Conservation (phyloP, 1,139 yeast genomes). For the Zygotorulaspora mrakii region DNA sequence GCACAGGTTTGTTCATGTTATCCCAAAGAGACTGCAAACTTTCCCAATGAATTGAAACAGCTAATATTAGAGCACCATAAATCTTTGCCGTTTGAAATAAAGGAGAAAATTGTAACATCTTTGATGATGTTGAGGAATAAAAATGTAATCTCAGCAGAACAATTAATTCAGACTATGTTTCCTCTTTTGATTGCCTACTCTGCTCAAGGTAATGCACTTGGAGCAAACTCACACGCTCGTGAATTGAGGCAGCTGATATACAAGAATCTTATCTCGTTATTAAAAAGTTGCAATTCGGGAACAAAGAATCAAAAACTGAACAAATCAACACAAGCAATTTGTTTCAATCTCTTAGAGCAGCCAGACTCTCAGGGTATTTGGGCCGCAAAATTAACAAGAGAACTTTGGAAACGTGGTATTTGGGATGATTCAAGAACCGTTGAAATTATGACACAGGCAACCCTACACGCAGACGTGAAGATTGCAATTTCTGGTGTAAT, state of each 20-base stretch:
- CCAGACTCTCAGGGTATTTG: slow-evolving; percentile 82
- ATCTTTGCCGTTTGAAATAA: slow-evolving; percentile 73
- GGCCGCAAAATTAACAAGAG: slow-evolving; percentile 94
- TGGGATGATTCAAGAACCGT: slow-evolving; percentile 98
- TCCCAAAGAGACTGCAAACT: slow-evolving; percentile 80
- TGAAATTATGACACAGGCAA: slow-evolving; percentile 95
- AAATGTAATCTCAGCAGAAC: slow-evolving; percentile 74
- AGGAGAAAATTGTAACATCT: slow-evolving; percentile 89
- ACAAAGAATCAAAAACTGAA: slow-evolving; percentile 78
- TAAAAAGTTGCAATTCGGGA: slow-evolving; percentile 80
- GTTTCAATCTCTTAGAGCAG: slow-evolving; percentile 78
- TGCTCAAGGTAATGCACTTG: slow-evolving; percentile 47
- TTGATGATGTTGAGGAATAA: slow-evolving; percentile 87
- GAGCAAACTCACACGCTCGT: slow-evolving; percentile 62
- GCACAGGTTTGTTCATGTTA: slow-evolving; percentile 88
- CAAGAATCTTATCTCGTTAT: slow-evolving; percentile 66
- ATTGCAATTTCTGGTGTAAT: slow-evolving; percentile 86
- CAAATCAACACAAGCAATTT: slow-evolving; percentile 82
- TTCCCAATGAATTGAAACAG: slow-evolving; percentile 74
- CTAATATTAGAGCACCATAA: slow-evolving; percentile 72
- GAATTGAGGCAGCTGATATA: slow-evolving; percentile 80
- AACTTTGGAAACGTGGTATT: slow-evolving; percentile 93
- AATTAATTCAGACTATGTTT: slow-evolving; percentile 78
- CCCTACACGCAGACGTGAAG: slow-evolving; percentile 77
- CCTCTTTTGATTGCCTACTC: slow-evolving; percentile 64